Evolutionary conservation across 768 basidiomycete species (phyloP).

Genomic region (Agaricus bisporus): DNA sequence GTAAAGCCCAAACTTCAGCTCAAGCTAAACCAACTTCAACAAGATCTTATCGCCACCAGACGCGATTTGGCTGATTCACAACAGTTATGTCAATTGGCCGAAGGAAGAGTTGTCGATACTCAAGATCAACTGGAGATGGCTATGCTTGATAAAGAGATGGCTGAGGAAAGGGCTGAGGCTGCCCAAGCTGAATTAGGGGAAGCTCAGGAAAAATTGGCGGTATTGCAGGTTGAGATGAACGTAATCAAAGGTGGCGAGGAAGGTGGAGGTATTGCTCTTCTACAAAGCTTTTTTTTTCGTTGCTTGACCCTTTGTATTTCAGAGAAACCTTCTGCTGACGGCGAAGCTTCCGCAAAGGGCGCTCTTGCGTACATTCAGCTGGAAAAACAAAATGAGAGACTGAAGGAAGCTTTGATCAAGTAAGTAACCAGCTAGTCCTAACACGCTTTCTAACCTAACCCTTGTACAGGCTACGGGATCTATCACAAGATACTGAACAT

Average conservation of each 20-base stretch:
- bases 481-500: constrained; percentile 81
- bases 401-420: constrained; percentile 92
- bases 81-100: constrained; percentile 66
- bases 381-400: constrained; percentile 92
- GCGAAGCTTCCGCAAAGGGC: constrained; percentile 37
- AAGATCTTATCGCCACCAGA: constrained; percentile 70
- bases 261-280: neutral
- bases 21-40: constrained; percentile 75
- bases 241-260: constrained; percentile 52
- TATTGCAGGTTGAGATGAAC: constrained; percentile 77
- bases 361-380: constrained; percentile 76
- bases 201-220: constrained; percentile 69
- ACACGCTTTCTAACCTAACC: neutral
- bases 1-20: constrained; percentile 88
- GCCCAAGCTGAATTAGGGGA: constrained; percentile 76
- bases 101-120: constrained; percentile 66
- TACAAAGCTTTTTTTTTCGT: neutral
- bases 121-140: constrained; percentile 93
- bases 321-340: constrained; percentile 13
- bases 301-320: neutral
- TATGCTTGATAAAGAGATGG: constrained; percentile 93
- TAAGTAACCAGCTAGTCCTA: constrained; percentile 23
- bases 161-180: constrained; percentile 85
- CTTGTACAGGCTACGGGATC: constrained; percentile 67
- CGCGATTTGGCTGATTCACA: constrained; percentile 73